Conservation (phyloP, 2,329 filamentous ascomycete genomes). For the Stagonosporopsis tanaceti region DNA sequence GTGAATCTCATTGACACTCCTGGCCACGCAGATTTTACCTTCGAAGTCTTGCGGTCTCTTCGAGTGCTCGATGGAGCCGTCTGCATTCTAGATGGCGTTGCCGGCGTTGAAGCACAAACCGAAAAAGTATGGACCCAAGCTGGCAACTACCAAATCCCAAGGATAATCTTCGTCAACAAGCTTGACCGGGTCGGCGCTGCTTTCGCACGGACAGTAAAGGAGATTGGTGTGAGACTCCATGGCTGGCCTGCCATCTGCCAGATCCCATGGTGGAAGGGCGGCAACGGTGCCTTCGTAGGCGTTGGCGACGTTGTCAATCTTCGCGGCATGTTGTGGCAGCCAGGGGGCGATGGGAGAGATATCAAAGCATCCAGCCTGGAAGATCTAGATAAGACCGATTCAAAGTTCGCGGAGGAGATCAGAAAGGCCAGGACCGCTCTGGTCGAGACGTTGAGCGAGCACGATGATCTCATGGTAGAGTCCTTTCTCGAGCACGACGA, state of each 20-base stretch:
- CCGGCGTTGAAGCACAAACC: constrained; percentile 94
- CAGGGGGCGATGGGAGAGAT: constrained; percentile 70
- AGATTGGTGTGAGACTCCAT: constrained; percentile 79
- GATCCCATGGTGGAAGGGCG: constrained; percentile 87
- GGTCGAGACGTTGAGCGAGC: constrained; percentile 84
- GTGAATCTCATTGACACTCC: constrained; percentile 81
- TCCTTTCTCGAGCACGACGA: constrained; percentile 80
- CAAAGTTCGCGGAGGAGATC: constrained; percentile 69
- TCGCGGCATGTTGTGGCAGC: constrained; percentile 76
- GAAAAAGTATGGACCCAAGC: constrained; percentile 96
- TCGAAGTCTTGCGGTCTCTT: constrained; percentile 91
- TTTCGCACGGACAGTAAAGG: constrained; percentile 84
- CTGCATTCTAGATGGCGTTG: constrained; percentile 91
- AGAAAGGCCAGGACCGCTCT: constrained; percentile 78
- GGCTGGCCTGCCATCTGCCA: constrained; percentile 92
- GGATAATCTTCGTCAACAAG: constrained; percentile 84
- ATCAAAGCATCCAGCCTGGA: constrained; percentile 65
- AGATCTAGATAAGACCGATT: constrained; percentile 60
- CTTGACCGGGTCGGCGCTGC: constrained; percentile 81
- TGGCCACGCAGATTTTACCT: constrained; percentile 96
- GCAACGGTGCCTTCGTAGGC: constrained; percentile 78
- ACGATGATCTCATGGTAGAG: constrained; percentile 87
- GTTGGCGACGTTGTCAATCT: constrained; percentile 84
- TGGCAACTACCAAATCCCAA: constrained; percentile 82
- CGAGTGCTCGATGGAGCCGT: constrained; percentile 88